These are phyloP conservation scores for Marasmius oreades DNA, from an alignment of 1,284 basidiomycete species.

Conservation along the genomic window DNA sequence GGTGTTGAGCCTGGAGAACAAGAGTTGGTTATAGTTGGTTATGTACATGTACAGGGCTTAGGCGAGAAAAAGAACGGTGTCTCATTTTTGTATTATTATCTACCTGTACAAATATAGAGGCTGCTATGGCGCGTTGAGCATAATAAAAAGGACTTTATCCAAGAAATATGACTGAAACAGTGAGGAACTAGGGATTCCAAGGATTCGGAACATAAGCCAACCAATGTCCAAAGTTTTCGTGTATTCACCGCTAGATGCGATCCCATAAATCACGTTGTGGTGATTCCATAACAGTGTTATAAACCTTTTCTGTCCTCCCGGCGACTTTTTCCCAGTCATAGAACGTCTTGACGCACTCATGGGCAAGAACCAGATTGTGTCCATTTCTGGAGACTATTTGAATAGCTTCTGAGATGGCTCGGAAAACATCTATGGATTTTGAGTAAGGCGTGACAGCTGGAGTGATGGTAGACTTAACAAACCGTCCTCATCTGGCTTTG, in stretches of 20 bases:
- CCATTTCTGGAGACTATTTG: constrained; percentile 59
- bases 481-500: constrained; percentile 84
- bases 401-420: constrained; percentile 82
- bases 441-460: neutral
- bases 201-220: neutral
- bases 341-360: constrained; percentile 74
- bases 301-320: constrained; percentile 80
- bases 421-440: constrained; percentile 67
- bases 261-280: constrained; percentile 65
- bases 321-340: constrained; percentile 90
- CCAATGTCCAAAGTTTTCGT: neutral
- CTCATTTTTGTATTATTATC: too few species aligned
- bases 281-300: constrained; percentile 61
- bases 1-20: constrained; percentile 26
- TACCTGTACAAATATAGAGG: too few species aligned
- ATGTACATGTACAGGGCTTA: constrained; percentile 84
- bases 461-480: constrained; percentile 11
- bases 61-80: constrained; percentile 20
- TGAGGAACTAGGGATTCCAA: neutral
- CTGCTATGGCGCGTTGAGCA: too few species aligned
- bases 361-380: constrained; percentile 80
- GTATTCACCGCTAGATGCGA: constrained; percentile 63
- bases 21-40: constrained; percentile 47
- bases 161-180: too few species aligned
- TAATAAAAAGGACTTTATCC: neutral